These are phyloP conservation scores for Lepidium sativum DNA, from an alignment of 345 rosid species.

Conservation along the genomic window DNA sequence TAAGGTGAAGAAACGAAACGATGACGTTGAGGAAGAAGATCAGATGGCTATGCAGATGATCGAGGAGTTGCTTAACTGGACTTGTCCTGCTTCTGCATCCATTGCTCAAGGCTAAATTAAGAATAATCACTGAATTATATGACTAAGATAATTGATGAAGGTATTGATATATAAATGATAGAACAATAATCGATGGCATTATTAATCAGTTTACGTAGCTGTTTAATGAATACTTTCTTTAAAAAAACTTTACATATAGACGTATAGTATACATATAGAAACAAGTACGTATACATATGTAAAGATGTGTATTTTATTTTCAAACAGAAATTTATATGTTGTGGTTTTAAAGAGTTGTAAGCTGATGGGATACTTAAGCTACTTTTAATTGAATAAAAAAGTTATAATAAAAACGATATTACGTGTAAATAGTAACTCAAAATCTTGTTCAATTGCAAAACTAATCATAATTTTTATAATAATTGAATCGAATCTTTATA, in stretches of 20 bases:
- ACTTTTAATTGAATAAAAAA: neutral
- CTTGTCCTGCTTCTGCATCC: slow-evolving; percentile 29
- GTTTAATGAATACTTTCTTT: neutral
- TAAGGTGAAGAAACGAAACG: slow-evolving; percentile 9
- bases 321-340: neutral
- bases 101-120: neutral
- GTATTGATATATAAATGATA: neutral
- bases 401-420: no score
- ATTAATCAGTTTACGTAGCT: neutral
- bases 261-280: neutral
- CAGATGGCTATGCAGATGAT: slow-evolving; percentile 64
- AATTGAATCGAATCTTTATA: no score
- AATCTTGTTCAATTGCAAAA: no score
- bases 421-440: no score
- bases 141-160: neutral
- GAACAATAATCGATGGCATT: neutral
- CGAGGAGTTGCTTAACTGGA: slow-evolving; percentile 61
- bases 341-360: neutral
- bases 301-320: neutral
- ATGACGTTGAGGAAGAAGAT: slow-evolving; percentile 40
- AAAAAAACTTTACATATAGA: neutral
- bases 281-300: neutral
- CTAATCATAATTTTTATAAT: no score
- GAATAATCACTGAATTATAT: neutral
- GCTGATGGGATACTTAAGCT: neutral